Evolutionary conservation across 2,329 filamentous ascomycete species (phyloP), one percentile per base, ranked within the genome.

Genomic region (Fonsecaea multimorphosa): DNA sequence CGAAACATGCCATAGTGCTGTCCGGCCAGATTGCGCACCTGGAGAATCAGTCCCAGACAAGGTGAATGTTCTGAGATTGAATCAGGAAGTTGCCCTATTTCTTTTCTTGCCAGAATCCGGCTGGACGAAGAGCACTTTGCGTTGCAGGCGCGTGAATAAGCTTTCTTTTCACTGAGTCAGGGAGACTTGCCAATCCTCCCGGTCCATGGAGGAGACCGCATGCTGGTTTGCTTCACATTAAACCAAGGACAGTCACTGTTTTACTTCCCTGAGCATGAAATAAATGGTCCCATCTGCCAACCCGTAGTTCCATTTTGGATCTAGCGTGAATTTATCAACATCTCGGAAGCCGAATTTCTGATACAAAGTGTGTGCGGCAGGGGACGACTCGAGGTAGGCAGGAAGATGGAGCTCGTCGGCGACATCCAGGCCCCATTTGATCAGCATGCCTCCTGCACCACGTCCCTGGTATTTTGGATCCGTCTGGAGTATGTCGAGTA

Each of bases 331-430:
- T 29, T 58, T 44, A 29, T 62, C 61, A 27, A 67, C 32, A 31
- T 64, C 68, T 55, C 75, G 73, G 69, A 82, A 84, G 1, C 82
- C 82, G 69, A 81, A 76, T 66, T 79, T 83, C 64, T 78, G 74
- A 71, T 84, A 85, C 31, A 84, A 73, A 7, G 73, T 73, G 40
- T 77, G 73, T 0, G 79, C 80, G 3, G 76, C 75, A 2, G 75
- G 78, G 0, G 81, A 82, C 1, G 81, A 79, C 71, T 84, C 82
- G 46, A 84, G 77, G 73, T 84, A 84, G 3, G 82, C 73, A 3
- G 81, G 81, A 32, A 83, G 65, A 14, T 71, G 71, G 22, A 76
- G 71, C 16, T 76, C 70, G 61, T 80, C 74, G 61, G 78, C 75
- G 29, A 69, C 40, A 27, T 70, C 63, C 24, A 66, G 49, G 3